Conservation (phyloP, 225 moss, liverwort and hornwort species). For the Lunularia cruciata region DNA sequence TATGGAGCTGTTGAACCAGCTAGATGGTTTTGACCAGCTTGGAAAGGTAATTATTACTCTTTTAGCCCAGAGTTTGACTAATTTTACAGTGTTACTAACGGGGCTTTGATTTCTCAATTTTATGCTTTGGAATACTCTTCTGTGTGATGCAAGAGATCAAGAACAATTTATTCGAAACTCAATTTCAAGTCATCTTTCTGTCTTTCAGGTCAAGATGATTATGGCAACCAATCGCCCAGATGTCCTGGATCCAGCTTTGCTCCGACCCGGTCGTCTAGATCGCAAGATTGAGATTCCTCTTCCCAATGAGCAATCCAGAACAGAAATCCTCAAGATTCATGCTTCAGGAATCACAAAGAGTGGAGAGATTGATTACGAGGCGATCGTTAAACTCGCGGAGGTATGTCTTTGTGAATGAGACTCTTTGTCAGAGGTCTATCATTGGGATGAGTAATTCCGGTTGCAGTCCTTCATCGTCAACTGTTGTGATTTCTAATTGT, state of each 20-base stretch:
- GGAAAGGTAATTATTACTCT: slow-evolving; percentile 61
- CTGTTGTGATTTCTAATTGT: too few species aligned
- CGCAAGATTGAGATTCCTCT: slow-evolving; percentile 97
- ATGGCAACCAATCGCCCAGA: slow-evolving; percentile 98
- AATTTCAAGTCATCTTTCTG: not conserved
- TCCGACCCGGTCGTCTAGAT: slow-evolving; percentile 92
- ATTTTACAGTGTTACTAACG: too few species aligned
- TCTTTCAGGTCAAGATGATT: slow-evolving; percentile 90
- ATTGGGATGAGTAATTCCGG: too few species aligned
- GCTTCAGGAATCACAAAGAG: slow-evolving; percentile 91
- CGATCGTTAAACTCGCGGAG: slow-evolving; percentile 97
- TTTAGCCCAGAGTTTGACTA: too few species aligned
- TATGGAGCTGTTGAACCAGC: slow-evolving; percentile 98
- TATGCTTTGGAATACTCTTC: too few species aligned
- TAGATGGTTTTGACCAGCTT: slow-evolving; percentile 95
- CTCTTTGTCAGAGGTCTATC: too few species aligned
- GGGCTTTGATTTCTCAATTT: too few species aligned
- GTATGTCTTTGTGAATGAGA: slow-evolving; percentile 28
- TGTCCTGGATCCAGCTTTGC: slow-evolving; percentile 90
- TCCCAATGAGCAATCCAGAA: slow-evolving; percentile 93
- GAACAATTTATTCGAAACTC: too few species aligned
- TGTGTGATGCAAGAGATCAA: too few species aligned
- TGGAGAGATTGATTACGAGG: slow-evolving; percentile 96
- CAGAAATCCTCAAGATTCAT: slow-evolving; percentile 96
- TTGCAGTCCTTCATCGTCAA: too few species aligned